Conservation (phyloP, 805 yeast species). For the Metschnikowia gelsemii region DNA sequence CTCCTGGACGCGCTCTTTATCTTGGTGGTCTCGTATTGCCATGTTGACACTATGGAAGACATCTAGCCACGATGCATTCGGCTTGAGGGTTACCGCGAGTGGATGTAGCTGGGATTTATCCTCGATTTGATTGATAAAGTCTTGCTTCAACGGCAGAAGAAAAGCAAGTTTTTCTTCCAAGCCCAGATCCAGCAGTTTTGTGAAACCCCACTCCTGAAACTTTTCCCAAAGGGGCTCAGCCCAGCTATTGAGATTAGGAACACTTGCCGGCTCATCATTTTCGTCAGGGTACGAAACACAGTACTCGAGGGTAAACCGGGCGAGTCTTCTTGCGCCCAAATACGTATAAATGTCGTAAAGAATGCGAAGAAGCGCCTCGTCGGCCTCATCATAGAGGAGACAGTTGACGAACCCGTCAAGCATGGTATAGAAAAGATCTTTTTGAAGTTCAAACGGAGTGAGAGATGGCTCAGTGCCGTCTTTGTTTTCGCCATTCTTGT, state of each 20-base stretch:
- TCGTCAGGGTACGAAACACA: slow-evolving; percentile 46
- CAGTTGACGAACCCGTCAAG: slow-evolving; percentile 64
- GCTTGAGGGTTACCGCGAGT: slow-evolving; percentile 10
- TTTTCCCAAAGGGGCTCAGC: slow-evolving; percentile 6
- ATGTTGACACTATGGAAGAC: slow-evolving; percentile 33
- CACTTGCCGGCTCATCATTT: slow-evolving; percentile 39
- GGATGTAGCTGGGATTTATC: slow-evolving; percentile 12
- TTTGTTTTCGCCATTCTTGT: too few species aligned
- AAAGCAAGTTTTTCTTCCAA: slow-evolving; percentile 25
- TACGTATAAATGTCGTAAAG: slow-evolving; percentile 51
- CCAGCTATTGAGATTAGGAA: slow-evolving; percentile 27
- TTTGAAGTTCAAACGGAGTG: slow-evolving; percentile 17
- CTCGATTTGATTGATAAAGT: slow-evolving; percentile 27
- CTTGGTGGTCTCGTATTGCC: slow-evolving; percentile 32
- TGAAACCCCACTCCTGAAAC: not conserved
- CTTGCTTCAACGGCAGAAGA: slow-evolving; percentile 32
- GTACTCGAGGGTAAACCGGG: slow-evolving; percentile 60
- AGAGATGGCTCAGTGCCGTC: slow-evolving; percentile 2
- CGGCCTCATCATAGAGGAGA: slow-evolving; percentile 66
- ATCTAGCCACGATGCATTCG: slow-evolving; percentile 25
- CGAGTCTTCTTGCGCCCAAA: slow-evolving; percentile 48
- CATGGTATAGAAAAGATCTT: slow-evolving; percentile 43
- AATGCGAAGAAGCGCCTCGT: slow-evolving; percentile 50
- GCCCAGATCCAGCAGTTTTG: not conserved
- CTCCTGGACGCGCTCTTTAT: slow-evolving; percentile 35